A percentile compares a stretch with the other conserved stretches of the same genome.
These are phyloP conservation scores for Cavenderia fasciculata DNA, from an alignment of 78 protist genomes.

Conservation along the genomic window DNA sequence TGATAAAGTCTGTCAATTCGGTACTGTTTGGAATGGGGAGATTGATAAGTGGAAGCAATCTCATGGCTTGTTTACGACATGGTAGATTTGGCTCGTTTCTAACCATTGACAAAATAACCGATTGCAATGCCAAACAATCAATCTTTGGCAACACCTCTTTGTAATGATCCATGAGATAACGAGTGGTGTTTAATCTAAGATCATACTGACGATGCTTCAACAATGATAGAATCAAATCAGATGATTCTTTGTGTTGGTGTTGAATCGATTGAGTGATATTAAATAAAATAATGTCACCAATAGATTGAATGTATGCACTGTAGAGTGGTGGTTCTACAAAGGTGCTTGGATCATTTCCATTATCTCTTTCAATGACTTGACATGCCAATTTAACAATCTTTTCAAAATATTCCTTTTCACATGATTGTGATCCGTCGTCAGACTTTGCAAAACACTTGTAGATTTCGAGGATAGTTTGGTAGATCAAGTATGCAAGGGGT, in stretches of 20 bases:
- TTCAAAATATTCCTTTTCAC: no score
- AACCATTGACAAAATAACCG: not conserved
- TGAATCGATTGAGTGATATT: no score
- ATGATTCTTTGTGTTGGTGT: not conserved
- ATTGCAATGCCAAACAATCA: conserved; percentile 15
- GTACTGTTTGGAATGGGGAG: not conserved
- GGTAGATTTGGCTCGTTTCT: conserved; percentile 8
- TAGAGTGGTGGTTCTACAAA: not conserved
- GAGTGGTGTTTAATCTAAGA: conserved; percentile 19
- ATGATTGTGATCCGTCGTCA: no score
- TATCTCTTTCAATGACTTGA: not conserved
- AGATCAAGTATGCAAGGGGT: conserved; percentile 7
- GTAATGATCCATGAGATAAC: no score
- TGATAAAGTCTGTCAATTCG: not conserved
- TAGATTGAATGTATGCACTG: conserved; percentile 1
- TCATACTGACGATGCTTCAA: conserved; percentile 26
- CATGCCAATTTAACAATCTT: not conserved
- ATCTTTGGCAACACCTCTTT: conserved; percentile 30
- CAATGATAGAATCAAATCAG: not conserved
- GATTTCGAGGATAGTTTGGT: conserved; percentile 10
- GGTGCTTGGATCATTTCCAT: not conserved
- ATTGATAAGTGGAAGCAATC: conserved; percentile 2
- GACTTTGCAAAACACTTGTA: no score
- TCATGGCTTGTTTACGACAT: conserved; percentile 13
- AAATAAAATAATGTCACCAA: not conserved